Conservation (phyloP, 129 eudicot genomes). For the Artemisia annua region DNA sequence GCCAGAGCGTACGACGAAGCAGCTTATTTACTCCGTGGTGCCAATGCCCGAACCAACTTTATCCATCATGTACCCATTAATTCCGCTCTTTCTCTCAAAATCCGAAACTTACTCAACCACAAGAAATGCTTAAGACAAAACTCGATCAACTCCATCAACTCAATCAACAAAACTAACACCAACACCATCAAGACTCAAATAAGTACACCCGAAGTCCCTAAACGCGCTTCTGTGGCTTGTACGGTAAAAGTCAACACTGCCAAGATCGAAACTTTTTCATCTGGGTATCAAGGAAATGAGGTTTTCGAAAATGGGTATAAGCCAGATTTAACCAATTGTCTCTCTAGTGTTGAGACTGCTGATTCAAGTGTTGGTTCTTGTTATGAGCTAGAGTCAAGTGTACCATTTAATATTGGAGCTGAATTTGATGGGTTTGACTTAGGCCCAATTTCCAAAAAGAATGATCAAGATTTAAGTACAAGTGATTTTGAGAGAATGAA, state of each 20-base stretch:
- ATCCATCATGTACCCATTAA: constrained; percentile 44
- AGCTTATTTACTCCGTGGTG: constrained; percentile 67
- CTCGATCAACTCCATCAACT: constrained; percentile 12
- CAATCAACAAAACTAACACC: constrained; percentile 24
- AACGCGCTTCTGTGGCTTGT: not conserved
- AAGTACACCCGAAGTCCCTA: not conserved
- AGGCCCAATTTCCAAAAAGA: constrained; percentile 10
- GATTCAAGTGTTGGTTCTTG: constrained; percentile 24
- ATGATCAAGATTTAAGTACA: constrained; percentile 20
- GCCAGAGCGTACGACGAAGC: constrained; percentile 78
- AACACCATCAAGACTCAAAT: constrained; percentile 21
- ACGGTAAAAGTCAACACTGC: constrained; percentile 23
- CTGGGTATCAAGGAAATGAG: constrained; percentile 33
- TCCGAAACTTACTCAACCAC: constrained; percentile 58
- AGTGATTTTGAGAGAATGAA: constrained; percentile 71
- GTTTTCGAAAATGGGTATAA: constrained; percentile 46
- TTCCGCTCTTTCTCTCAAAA: constrained; percentile 67
- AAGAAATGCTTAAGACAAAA: constrained; percentile 48
- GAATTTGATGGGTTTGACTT: constrained; percentile 36
- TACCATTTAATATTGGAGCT: constrained; percentile 18
- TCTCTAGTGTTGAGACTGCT: constrained; percentile 28
- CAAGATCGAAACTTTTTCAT: constrained; percentile 32
- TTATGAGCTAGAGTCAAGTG: constrained; percentile 20
- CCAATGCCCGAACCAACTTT: constrained; percentile 70
- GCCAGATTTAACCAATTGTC: constrained; percentile 57